Evolutionary conservation across 2,329 filamentous ascomycete species (phyloP).

Genomic region (Onygenales sp.): DNA sequence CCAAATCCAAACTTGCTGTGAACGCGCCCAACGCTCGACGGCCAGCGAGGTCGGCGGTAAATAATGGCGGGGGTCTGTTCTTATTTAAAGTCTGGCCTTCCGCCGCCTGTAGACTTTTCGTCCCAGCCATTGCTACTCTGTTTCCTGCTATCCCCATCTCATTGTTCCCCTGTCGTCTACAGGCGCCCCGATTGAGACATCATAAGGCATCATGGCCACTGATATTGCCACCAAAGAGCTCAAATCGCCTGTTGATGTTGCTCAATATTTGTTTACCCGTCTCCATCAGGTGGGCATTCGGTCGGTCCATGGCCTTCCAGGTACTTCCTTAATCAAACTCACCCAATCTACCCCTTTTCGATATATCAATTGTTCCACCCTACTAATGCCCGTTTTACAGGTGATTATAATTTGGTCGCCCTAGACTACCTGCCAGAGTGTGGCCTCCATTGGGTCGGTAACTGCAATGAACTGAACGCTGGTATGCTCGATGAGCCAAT

Average conservation of each 20-base stretch:
- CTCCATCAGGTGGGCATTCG: constrained; percentile 41
- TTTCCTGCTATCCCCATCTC: too few relatives aligned
- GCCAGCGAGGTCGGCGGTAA: too few relatives aligned
- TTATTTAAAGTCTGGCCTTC: too few relatives aligned
- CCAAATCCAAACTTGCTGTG: too few relatives aligned
- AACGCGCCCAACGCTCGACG: too few relatives aligned
- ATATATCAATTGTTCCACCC: neutral
- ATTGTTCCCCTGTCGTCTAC: neutral
- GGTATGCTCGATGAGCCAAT: constrained; percentile 35
- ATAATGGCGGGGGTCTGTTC: too few relatives aligned
- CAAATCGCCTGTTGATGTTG: constrained; percentile 34
- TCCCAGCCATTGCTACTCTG: too few relatives aligned
- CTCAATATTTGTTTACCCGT: constrained; percentile 42
- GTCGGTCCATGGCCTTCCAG: constrained; percentile 44
- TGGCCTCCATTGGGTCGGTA: constrained; percentile 55
- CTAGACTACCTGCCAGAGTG: constrained; percentile 55
- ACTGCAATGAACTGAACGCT: constrained; percentile 65
- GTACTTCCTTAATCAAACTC: constrained; percentile 28
- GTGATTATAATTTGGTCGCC: constrained; percentile 61
- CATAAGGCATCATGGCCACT: constrained; percentile 20
- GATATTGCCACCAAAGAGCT: constrained; percentile 37
- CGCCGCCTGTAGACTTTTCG: too few relatives aligned
- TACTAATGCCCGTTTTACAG: constrained; percentile 10
- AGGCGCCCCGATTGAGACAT: neutral
- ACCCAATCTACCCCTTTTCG: constrained; percentile 14